Evolutionary conservation across 2,329 filamentous ascomycete species (phyloP).

Genomic region (Calcarisporium arbuscula): DNA sequence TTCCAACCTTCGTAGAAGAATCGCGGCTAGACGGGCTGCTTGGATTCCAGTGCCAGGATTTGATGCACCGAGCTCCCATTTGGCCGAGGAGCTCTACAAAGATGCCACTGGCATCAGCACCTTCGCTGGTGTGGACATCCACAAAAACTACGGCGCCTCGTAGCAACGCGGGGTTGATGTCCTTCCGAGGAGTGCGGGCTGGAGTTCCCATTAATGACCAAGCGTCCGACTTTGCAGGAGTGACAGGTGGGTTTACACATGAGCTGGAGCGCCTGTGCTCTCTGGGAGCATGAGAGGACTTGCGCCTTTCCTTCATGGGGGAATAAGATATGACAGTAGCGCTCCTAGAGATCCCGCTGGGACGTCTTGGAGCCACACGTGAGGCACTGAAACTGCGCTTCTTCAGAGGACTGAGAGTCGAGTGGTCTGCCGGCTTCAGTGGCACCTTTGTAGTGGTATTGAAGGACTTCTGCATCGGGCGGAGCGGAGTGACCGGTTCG

Average conservation of each 20-base stretch:
- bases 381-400: slow-evolving; percentile 46
- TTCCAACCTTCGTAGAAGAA: slow-evolving; percentile 53
- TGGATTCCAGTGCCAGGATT: slow-evolving; percentile 69
- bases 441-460: slow-evolving; percentile 75
- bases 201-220: slow-evolving; percentile 53
- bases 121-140: slow-evolving; percentile 77
- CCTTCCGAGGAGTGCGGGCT: slow-evolving; percentile 47
- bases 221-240: slow-evolving; percentile 41
- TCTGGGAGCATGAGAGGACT: too few species aligned
- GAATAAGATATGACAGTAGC: slow-evolving; percentile 50
- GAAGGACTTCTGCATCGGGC: slow-evolving; percentile 42
- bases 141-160: slow-evolving; percentile 73
- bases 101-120: slow-evolving; percentile 71
- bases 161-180: slow-evolving; percentile 49
- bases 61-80: slow-evolving; percentile 77
- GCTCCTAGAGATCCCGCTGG: slow-evolving; percentile 36
- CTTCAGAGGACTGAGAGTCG: slow-evolving; percentile 41
- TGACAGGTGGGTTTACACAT: slow-evolving; percentile 18
- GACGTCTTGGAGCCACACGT: slow-evolving; percentile 37
- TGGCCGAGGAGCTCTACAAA: slow-evolving; percentile 73
- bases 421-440: slow-evolving; percentile 60
- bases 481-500: slow-evolving; percentile 48
- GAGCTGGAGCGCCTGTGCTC: slow-evolving; percentile 8
- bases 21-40: slow-evolving; percentile 28
- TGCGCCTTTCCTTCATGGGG: slow-evolving; percentile 37